Base-by-base conservation (phyloP, 2,329 filamentous ascomycete species). In the Stemphylium beticola region DNA sequence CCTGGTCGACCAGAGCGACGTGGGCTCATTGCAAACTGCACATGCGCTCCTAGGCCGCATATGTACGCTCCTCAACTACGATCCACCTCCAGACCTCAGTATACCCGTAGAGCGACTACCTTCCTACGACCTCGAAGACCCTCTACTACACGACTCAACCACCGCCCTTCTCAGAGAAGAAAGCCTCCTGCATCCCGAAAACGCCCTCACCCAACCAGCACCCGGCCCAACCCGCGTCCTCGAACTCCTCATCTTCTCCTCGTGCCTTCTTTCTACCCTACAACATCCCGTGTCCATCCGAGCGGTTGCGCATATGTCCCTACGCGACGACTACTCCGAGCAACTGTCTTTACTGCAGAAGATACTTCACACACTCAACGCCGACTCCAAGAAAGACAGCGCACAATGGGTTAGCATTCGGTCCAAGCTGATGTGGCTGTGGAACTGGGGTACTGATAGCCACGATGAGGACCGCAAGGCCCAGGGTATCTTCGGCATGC, bases 391-490 rank as follows among this genome's bases (percentile, higher is more conserved):
- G 56, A 82, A 81, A 32, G 86, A 90, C 48, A 87, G 90, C 55
- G 80, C 80, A 31, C 61, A 73, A 36, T 75, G 72, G 73, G 64
- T 39, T 22, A 79, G 77, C 48, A 81, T 84, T 11, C 82, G 89
- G 53, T 82, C 83, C 37, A 86, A 88, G 64, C 74, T 93, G 8
- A 70, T 92, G 4, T 93, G 90, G 90, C 79, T 93, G 26, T 85
- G 87, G 68, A 83, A 83, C 65, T 93, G 90, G 90, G 87, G 87
- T 7, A 31, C 80, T 81, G 20, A 79, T 83, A 55, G 76, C 60
- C 69, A 76, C 43, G 75, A 75, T 31, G 62, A 69, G 6, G 65
- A 69, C 41, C 74, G 72, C 20, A 68, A 67, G 17, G 78, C 75
- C 22, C 76, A 77, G 33, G 84, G 87, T 18, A 77, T 85, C 4